A percentile compares a stretch with the other conserved stretches of the same genome.
These are phyloP conservation scores for Epichloe hybrida DNA, from an alignment of 2,329 filamentous ascomycete species.

Conservation along the genomic window DNA sequence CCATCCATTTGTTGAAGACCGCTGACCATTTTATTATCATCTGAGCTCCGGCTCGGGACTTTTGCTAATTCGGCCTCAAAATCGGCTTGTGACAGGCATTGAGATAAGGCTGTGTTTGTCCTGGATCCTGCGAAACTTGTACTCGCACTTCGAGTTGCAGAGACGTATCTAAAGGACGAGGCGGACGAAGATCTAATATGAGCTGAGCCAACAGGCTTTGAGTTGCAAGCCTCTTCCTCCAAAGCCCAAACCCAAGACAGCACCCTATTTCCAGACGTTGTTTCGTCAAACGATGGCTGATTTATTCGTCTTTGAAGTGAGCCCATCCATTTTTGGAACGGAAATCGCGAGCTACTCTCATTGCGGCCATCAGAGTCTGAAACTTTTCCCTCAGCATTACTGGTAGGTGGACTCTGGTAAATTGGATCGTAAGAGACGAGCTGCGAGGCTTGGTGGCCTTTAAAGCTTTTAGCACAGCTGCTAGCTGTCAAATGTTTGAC, in stretches of 20 bases:
- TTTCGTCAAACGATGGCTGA: conserved; percentile 17
- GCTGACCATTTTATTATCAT: conserved; percentile 51
- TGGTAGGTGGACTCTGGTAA: background rate
- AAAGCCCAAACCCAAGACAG: background rate
- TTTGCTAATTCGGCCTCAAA: conserved; percentile 50
- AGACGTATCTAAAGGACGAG: conserved; percentile 67
- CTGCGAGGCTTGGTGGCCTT: background rate
- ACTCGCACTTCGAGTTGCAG: conserved; percentile 69
- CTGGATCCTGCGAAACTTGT: conserved; percentile 59
- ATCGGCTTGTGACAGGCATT: conserved; percentile 43
- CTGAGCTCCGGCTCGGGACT: conserved; percentile 45
- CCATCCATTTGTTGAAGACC: conserved; percentile 44
- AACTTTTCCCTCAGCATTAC: background rate
- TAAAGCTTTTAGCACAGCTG: conserved; percentile 4
- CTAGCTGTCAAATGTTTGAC: conserved; percentile 12
- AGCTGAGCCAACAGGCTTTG: conserved; percentile 1
- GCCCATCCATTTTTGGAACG: conserved; percentile 63
- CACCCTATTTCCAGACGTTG: conserved; percentile 3
- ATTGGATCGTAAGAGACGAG: background rate
- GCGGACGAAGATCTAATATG: conserved; percentile 35
- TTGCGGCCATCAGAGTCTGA: background rate
- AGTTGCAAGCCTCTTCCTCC: background rate
- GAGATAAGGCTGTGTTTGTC: conserved; percentile 35
- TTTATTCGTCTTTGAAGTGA: conserved; percentile 44
- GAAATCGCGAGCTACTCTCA: conserved; percentile 15